A percentile compares a stretch with the other conserved stretches of the same genome.
These are phyloP conservation scores for Coemansia sp. DNA, from an alignment of 192 early-diverging fungal species.

Conservation along the genomic window DNA sequence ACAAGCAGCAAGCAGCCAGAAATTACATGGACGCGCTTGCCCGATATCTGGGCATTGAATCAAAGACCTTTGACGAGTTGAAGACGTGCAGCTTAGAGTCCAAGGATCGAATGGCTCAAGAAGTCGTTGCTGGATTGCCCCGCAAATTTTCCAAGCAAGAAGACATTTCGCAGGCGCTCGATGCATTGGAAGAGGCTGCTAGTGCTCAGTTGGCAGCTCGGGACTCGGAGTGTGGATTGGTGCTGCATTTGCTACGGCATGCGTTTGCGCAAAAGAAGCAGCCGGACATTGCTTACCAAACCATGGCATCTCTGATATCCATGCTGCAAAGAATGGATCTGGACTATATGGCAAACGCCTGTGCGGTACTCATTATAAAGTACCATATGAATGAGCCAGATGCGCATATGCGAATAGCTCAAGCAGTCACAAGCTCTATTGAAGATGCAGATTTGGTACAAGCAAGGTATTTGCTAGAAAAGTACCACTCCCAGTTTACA, in stretches of 20 bases:
- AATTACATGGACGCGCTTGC: constrained; percentile 23
- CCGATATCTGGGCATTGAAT: constrained; percentile 25
- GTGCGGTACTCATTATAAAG: constrained; percentile 24
- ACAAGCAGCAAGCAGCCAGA: not conserved
- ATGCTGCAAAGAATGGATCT: constrained; percentile 4
- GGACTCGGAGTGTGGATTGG: constrained; percentile 7
- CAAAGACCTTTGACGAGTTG: not conserved
- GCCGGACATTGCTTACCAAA: constrained; percentile 2
- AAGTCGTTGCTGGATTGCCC: constrained; percentile 14
- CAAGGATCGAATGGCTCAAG: not conserved
- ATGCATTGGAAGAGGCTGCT: constrained; percentile 35
- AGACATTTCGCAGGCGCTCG: constrained; percentile 34
- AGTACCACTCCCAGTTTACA: constrained; percentile 1
- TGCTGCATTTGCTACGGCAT: constrained; percentile 11
- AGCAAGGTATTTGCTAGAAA: constrained; percentile 11
- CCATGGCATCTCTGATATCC: not conserved
- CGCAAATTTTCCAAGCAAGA: constrained; percentile 42
- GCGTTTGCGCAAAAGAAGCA: constrained; percentile 25
- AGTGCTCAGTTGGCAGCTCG: constrained; percentile 20
- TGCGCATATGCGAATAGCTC: constrained; percentile 13
- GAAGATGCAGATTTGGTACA: constrained; percentile 20
- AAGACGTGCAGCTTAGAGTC: too few species aligned
- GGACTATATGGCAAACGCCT: constrained; percentile 21
- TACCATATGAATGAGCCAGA: constrained; percentile 21
- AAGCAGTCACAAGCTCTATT: constrained; percentile 14